phyloP scores from a whole-genome alignment of 495 filamentous ascomycete genomes.

The Neurospora africana region DNA sequence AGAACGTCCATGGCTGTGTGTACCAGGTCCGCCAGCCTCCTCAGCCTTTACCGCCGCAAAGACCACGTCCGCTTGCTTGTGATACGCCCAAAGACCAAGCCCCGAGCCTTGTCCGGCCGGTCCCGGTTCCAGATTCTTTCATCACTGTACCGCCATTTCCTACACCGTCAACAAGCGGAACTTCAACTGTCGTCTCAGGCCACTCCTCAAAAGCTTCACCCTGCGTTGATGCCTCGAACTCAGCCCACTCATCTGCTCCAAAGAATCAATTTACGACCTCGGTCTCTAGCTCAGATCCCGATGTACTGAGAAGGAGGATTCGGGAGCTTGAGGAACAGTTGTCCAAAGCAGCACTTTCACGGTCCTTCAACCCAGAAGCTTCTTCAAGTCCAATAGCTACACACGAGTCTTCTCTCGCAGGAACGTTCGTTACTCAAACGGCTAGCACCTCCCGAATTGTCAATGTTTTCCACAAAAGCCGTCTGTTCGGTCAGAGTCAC shows the following conservation, averaged over 20 bases:
- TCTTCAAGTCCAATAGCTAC: not conserved
- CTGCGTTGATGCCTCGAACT: slow-evolving; percentile 10
- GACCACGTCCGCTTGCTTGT: slow-evolving; percentile 8
- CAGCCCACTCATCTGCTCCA: slow-evolving; percentile 24
- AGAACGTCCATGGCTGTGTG: slow-evolving; percentile 25
- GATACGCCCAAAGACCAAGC: not conserved
- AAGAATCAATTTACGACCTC: not conserved
- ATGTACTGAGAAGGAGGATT: slow-evolving; percentile 29
- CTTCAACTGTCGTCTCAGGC: not conserved
- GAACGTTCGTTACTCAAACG: slow-evolving; percentile 8
- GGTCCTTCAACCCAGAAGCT: slow-evolving; percentile 2
- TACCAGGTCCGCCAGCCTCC: slow-evolving; percentile 19
- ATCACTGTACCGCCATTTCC: not conserved
- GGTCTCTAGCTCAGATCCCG: slow-evolving; percentile 22
- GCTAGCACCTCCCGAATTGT: slow-evolving; percentile 12
- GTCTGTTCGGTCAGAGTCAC: slow-evolving; percentile 47
- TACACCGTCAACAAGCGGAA: not conserved
- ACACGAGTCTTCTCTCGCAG: slow-evolving; percentile 12
- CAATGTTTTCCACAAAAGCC: slow-evolving; percentile 41
- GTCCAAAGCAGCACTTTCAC: slow-evolving; percentile 15
- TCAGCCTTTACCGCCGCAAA: not conserved
- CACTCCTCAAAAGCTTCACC: not conserved
- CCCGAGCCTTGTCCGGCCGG: not conserved
- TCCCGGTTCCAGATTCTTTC: not conserved
- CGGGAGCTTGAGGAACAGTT: slow-evolving; percentile 38